Evolutionary conservation across 2,329 filamentous ascomycete species (phyloP).

Genomic region (Colletotrichum endophyticum): DNA sequence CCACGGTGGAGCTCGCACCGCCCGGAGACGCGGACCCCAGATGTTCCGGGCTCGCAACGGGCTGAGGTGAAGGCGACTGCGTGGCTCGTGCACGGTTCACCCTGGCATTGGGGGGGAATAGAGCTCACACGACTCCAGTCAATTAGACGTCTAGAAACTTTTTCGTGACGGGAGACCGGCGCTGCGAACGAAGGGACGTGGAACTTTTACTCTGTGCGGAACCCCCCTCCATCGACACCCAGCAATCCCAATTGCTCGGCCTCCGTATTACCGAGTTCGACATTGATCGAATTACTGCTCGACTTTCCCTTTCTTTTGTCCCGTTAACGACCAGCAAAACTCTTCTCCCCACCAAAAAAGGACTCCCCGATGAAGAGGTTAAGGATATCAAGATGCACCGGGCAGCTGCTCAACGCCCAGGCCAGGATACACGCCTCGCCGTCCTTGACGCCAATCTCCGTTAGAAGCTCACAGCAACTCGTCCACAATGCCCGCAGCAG

Average conservation of each 20-base stretch:
- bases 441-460: conserved; percentile 17
- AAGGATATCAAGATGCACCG: conserved; percentile 45
- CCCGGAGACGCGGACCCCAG: conserved; percentile 6
- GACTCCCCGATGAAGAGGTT: conserved; percentile 43
- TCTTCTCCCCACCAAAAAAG: background rate
- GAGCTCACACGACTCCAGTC: conserved; percentile 38
- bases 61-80: background rate
- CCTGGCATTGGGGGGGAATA: background rate
- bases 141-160: conserved; percentile 37
- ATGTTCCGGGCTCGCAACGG: background rate
- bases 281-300: conserved; percentile 1
- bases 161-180: conserved; percentile 28
- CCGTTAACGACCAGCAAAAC: background rate
- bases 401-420: conserved; percentile 43
- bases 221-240: background rate
- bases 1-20: background rate
- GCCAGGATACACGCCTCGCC: conserved; percentile 17
- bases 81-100: conserved; percentile 12
- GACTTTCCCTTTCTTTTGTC: background rate
- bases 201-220: conserved; percentile 8
- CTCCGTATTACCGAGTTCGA: conserved; percentile 14
- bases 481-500: background rate
- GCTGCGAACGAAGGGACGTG: conserved; percentile 14
- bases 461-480: conserved; percentile 13
- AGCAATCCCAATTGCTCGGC: conserved; percentile 40